Evolutionary conservation across 108 stramenopile genomes (phyloP).

Genomic region (Pseudonitzschia multistriata): DNA sequence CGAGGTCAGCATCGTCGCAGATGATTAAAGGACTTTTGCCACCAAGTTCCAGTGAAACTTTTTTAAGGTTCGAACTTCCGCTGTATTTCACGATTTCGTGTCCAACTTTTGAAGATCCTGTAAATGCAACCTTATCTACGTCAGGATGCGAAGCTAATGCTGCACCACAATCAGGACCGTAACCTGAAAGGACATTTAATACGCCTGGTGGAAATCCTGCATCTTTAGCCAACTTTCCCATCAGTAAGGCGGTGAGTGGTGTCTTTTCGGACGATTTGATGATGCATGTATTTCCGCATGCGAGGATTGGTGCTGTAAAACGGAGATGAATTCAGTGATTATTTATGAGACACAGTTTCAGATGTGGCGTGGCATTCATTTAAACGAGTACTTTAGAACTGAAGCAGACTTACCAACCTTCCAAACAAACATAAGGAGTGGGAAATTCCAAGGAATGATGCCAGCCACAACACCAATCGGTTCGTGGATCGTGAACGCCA

Average conservation of each 20-base stretch:
- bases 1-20: constrained; percentile 48
- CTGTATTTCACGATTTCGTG: constrained; percentile 39
- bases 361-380: neutral
- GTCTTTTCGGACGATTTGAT: constrained; percentile 80
- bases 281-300: constrained; percentile 69
- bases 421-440: constrained; percentile 74
- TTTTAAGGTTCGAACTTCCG: constrained; percentile 38
- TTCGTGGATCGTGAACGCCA: neutral
- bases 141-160: constrained; percentile 15
- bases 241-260: constrained; percentile 58
- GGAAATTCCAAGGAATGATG: constrained; percentile 91
- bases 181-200: constrained; percentile 53
- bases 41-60: constrained; percentile 78
- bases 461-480: constrained; percentile 69
- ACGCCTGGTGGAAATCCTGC: constrained; percentile 70
- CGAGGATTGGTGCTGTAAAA: constrained; percentile 67
- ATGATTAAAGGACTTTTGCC: constrained; percentile 85
- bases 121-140: constrained; percentile 41
- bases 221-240: constrained; percentile 36
- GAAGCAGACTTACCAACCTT: constrained; percentile 31
- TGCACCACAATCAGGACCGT: constrained; percentile 27
- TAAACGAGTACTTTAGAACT: neutral
- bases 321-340: neutral
- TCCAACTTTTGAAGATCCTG: constrained; percentile 58
- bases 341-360: neutral